phyloP scores from a whole-genome alignment of 441 rosid species.

The Daphne laureola region DNA sequence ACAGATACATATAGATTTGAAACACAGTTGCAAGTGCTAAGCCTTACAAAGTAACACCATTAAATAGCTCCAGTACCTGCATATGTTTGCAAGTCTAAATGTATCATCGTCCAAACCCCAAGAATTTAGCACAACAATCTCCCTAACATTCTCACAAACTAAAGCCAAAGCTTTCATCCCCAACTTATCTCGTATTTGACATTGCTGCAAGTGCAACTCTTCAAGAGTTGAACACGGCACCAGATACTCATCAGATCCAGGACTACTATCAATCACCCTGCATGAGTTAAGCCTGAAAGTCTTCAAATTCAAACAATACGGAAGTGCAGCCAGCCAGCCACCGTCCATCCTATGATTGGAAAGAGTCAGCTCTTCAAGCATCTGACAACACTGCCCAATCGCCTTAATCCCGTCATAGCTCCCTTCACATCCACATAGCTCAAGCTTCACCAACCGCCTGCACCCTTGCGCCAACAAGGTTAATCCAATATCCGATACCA shows the following conservation, averaged over 20 bases:
- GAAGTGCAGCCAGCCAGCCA: constrained; percentile 73
- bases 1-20: not conserved
- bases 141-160: constrained; percentile 54
- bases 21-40: not conserved
- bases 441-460: constrained; percentile 65
- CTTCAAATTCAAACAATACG: constrained; percentile 65
- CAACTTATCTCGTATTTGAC: constrained; percentile 54
- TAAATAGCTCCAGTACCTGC: constrained; percentile 37
- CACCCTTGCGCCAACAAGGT: constrained; percentile 77
- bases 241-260: constrained; percentile 54
- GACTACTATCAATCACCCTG: constrained; percentile 42
- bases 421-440: constrained; percentile 71
- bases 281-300: constrained; percentile 59
- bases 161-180: constrained; percentile 46
- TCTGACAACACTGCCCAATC: constrained; percentile 78
- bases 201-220: constrained; percentile 52
- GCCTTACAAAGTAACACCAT: not conserved
- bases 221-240: constrained; percentile 59
- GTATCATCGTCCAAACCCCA: constrained; percentile 73
- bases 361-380: constrained; percentile 73
- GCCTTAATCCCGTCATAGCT: constrained; percentile 84
- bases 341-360: constrained; percentile 68
- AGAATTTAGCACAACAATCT: constrained; percentile 54
- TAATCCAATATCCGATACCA: constrained; percentile 65
- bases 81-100: constrained; percentile 45